phyloP scores from a whole-genome alignment of 371 early-diverging fungal genomes.

The Cokeromyces recurvatus region DNA sequence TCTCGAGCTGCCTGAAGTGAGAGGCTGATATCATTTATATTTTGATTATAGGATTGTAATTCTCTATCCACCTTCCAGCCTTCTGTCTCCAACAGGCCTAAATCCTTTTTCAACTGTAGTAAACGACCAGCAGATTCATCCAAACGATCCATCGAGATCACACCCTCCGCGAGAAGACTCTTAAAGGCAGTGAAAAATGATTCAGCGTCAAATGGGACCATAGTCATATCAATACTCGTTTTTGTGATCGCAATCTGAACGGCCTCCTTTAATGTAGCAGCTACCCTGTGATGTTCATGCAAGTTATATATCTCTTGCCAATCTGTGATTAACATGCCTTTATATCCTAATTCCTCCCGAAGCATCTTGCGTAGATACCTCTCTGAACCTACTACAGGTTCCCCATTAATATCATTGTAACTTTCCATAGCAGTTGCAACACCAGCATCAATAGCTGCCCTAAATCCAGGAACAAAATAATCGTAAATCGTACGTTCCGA shows the following conservation, averaged over 20 bases:
- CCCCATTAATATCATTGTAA: constrained; percentile 64
- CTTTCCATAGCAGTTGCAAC: constrained; percentile 68
- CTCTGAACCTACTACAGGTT: constrained; percentile 52
- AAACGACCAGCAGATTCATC: constrained; percentile 50
- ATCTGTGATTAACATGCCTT: constrained; percentile 65
- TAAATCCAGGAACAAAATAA: constrained; percentile 60
- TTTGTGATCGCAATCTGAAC: constrained; percentile 39
- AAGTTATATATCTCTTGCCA: constrained; percentile 63
- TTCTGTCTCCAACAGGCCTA: constrained; percentile 52
- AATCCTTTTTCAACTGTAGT: constrained; percentile 53
- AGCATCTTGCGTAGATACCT: constrained; percentile 53
- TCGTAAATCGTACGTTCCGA: constrained; percentile 57
- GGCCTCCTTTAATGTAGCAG: constrained; percentile 43
- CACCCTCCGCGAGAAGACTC: constrained; percentile 31
- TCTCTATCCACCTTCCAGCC: constrained; percentile 34
- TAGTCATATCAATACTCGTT: constrained; percentile 64
- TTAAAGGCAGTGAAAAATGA: constrained; percentile 39
- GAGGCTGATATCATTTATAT: constrained; percentile 35
- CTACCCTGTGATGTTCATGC: constrained; percentile 46
- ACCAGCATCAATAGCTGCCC: constrained; percentile 60
- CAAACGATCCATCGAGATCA: constrained; percentile 32
- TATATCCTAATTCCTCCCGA: constrained; percentile 53
- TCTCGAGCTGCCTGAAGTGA: constrained; percentile 52
- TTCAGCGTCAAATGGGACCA: constrained; percentile 53
- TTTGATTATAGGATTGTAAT: constrained; percentile 30